phyloP scores from a whole-genome alignment of 2,329 filamentous ascomycete genomes.

The Trichoderma simmonsii region DNA sequence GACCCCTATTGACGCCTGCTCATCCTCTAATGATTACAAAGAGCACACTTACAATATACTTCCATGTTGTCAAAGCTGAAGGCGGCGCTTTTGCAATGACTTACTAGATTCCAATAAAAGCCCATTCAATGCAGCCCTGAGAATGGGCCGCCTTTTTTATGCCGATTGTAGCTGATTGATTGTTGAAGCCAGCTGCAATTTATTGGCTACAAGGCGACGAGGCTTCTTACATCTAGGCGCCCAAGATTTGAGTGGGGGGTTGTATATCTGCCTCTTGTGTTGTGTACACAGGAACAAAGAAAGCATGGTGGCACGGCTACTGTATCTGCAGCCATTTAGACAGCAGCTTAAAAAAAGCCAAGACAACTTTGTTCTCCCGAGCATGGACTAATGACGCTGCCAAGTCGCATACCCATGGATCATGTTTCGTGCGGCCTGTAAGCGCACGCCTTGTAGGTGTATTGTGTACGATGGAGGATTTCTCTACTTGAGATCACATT shows the following conservation, averaged over 20 bases:
- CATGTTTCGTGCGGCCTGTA: not conserved
- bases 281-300: not conserved
- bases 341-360: not conserved
- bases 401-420: not conserved
- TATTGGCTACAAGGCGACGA: conserved; percentile 3
- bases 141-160: not conserved
- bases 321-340: not conserved
- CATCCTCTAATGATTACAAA: not conserved
- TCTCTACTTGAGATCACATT: too few species aligned
- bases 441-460: not conserved
- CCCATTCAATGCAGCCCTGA: not conserved
- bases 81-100: not conserved
- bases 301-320: not conserved
- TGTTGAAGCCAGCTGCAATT: not conserved
- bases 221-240: not conserved
- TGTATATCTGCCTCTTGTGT: not conserved
- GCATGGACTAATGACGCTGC: not conserved
- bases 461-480: not conserved
- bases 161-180: not conserved
- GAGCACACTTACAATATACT: too few species aligned
- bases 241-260: not conserved
- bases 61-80: not conserved
- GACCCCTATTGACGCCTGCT: not conserved
- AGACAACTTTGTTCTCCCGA: not conserved
- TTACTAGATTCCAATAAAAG: not conserved